These are phyloP conservation scores for Vaccinium vitisidaea DNA, from an alignment of 148 eudicot species.

Conservation along the genomic window DNA sequence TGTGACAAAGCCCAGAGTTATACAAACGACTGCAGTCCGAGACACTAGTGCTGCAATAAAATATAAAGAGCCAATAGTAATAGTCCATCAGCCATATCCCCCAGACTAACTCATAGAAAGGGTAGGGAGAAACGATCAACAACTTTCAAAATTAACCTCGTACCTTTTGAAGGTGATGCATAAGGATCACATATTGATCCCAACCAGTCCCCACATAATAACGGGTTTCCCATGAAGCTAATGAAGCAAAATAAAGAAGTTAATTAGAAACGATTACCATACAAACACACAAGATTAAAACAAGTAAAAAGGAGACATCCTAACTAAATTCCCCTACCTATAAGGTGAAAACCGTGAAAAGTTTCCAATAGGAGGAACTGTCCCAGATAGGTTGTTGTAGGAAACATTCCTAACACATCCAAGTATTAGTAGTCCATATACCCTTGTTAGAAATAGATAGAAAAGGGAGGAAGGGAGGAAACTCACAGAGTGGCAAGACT, in stretches of 20 bases:
- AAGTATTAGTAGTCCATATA: constrained; percentile 8
- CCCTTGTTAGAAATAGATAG: background rate
- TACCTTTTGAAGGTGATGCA: constrained; percentile 46
- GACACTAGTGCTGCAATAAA: constrained; percentile 44
- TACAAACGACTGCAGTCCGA: constrained; percentile 48
- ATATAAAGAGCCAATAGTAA: background rate
- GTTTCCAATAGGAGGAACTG: constrained; percentile 40
- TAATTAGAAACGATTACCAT: background rate
- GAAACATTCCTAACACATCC: constrained; percentile 53
- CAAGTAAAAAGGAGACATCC: background rate
- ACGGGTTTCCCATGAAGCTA: constrained; percentile 69
- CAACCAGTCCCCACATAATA: constrained; percentile 64
- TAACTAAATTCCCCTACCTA: constrained; percentile 35
- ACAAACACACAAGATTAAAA: background rate
- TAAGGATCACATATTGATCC: constrained; percentile 61
- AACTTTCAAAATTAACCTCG: background rate
- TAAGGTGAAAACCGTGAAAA: constrained; percentile 55
- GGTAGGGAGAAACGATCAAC: background rate
- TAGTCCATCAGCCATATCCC: background rate
- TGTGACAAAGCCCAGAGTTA: constrained; percentile 38
- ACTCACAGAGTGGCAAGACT: constrained; percentile 62
- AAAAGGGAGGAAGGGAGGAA: background rate
- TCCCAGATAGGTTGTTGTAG: constrained; percentile 61
- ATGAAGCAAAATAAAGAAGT: background rate
- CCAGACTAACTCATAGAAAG: background rate